Evolutionary conservation across 768 basidiomycete genomes (phyloP).

Genomic region (Pleurotus cornucopiae): DNA sequence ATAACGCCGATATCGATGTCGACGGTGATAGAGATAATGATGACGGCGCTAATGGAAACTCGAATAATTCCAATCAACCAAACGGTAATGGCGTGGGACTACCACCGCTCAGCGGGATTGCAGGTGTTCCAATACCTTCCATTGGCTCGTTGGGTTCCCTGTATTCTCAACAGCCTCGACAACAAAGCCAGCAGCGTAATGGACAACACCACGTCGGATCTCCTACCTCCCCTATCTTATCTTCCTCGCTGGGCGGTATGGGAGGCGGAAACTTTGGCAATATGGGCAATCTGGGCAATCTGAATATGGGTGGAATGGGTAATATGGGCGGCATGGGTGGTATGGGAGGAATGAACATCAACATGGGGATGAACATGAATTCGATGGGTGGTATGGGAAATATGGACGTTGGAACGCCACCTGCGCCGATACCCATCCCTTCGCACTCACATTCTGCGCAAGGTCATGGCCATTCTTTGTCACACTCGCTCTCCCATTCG

Average conservation of each 20-base stretch:
- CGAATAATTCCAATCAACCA: constrained; percentile 4
- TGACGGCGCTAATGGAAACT: constrained; percentile 16
- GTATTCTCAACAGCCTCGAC: neutral
- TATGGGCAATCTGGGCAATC: neutral
- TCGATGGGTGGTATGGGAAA: neutral
- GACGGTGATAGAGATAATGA: neutral
- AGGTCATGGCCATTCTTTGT: neutral
- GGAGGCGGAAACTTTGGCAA: neutral
- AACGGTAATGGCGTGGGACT: neutral
- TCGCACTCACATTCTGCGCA: constrained; percentile 8
- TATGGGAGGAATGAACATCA: neutral
- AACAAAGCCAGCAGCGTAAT: neutral
- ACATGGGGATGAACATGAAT: neutral
- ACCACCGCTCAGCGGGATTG: constrained; percentile 1
- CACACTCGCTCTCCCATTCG: neutral
- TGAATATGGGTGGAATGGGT: neutral
- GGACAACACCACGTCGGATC: neutral
- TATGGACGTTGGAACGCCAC: neutral
- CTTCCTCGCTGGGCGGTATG: neutral
- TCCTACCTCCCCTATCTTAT: neutral
- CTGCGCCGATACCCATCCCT: constrained; percentile 6
- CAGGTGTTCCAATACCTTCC: neutral
- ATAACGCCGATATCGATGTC: too few relatives aligned
- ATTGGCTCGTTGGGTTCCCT: neutral
- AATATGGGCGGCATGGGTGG: neutral